These are phyloP conservation scores for Auxenochlorella pyrenoidosa DNA, from an alignment of 139 green algal species.

Conservation along the genomic window DNA sequence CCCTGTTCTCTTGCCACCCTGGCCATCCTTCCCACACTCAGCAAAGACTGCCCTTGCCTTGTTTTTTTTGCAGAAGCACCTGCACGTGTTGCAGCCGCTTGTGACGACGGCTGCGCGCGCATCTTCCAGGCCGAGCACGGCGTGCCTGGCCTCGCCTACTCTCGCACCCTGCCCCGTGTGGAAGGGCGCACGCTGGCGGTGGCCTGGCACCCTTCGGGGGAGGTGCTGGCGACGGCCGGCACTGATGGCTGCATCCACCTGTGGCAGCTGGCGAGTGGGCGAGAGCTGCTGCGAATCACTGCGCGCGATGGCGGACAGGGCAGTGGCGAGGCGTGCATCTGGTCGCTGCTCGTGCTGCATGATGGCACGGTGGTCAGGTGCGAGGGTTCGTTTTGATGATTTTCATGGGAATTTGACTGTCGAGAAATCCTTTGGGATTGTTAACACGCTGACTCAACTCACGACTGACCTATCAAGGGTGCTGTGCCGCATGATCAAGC, in stretches of 20 bases:
- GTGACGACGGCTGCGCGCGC: slow-evolving; percentile 90
- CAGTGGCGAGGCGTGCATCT: slow-evolving; percentile 72
- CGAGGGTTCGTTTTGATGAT: background rate
- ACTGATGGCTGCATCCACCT: slow-evolving; percentile 77
- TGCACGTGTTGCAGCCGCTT: slow-evolving; percentile 80
- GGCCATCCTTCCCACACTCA: background rate
- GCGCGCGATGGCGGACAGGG: slow-evolving; percentile 34
- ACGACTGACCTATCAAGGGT: no score
- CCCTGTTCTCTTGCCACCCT: background rate
- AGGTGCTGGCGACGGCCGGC: slow-evolving; percentile 66
- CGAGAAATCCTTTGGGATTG: no score
- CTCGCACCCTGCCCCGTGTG: slow-evolving; percentile 63
- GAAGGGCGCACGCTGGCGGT: slow-evolving; percentile 72
- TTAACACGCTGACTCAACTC: no score
- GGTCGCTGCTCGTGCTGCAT: slow-evolving; percentile 79
- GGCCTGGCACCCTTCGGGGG: slow-evolving; percentile 81
- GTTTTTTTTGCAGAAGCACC: background rate
- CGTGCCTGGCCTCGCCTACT: slow-evolving; percentile 55
- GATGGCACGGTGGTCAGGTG: slow-evolving; percentile 84
- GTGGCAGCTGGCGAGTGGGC: slow-evolving; percentile 62
- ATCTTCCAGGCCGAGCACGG: slow-evolving; percentile 74
- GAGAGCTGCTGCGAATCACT: slow-evolving; percentile 82
- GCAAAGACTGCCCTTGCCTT: no score
- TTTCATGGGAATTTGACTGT: no score
- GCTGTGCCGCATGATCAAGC: no score